Conservation (phyloP, 148 eudicot genomes). For the Amaranthus hypochondriacus region DNA sequence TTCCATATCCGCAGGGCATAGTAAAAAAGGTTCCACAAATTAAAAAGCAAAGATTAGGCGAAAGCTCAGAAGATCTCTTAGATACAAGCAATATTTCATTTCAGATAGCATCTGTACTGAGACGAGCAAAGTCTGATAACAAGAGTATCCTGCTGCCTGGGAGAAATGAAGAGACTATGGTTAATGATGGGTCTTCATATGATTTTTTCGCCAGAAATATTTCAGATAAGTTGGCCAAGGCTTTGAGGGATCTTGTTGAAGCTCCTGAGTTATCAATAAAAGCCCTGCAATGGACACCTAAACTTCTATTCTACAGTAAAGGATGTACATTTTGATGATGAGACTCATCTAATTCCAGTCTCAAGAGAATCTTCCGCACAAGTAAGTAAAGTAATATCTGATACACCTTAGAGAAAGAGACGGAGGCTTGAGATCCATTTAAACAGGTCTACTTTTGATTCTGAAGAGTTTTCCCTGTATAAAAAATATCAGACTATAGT, state of each 20-base stretch:
- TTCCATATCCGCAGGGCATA: conserved; percentile 61
- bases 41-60: conserved; percentile 57
- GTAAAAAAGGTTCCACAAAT: conserved; percentile 61
- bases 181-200: conserved; percentile 21
- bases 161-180: conserved; percentile 20
- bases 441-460: conserved; percentile 77
- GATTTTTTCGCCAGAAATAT: conserved; percentile 49
- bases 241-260: conserved; percentile 38
- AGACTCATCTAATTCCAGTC: conserved; percentile 19
- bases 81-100: conserved; percentile 81
- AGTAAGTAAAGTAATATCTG: conserved; percentile 29
- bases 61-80: conserved; percentile 67
- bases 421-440: conserved; percentile 58
- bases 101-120: conserved; percentile 67
- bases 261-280: conserved; percentile 45
- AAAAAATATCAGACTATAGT: conserved; percentile 72
- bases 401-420: conserved; percentile 28
- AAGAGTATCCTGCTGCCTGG: conserved; percentile 23
- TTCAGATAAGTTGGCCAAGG: conserved; percentile 54
- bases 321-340: conserved; percentile 27
- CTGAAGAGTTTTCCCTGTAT: conserved; percentile 80
- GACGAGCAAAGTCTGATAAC: conserved; percentile 27
- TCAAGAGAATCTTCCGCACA: conserved; percentile 27
- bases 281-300: conserved; percentile 96
- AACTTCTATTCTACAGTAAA: conserved; percentile 60